phyloP scores from a whole-genome alignment of 805 yeast genomes.

The Wickerhamiella qilinensis region DNA sequence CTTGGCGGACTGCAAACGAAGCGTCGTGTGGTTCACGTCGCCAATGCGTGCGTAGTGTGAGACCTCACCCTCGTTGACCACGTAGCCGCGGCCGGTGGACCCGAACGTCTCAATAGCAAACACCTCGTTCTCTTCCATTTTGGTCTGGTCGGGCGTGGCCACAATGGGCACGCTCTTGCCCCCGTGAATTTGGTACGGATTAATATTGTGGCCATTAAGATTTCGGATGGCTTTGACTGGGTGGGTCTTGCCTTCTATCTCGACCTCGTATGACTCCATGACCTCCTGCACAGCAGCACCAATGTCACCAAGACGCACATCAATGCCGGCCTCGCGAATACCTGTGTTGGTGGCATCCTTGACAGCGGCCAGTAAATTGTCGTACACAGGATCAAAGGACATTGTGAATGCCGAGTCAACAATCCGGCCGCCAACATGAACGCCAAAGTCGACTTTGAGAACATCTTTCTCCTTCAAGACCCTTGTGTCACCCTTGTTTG shows the following conservation, averaged over 20 bases:
- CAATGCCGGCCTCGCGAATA: conserved; percentile 83
- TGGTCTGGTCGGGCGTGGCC: conserved; percentile 80
- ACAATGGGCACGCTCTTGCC: conserved; percentile 96
- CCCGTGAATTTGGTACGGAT: conserved; percentile 71
- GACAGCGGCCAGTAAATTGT: conserved; percentile 67
- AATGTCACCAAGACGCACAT: conserved; percentile 83
- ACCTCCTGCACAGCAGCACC: conserved; percentile 95
- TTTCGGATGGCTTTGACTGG: conserved; percentile 84
- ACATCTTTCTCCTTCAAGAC: conserved; percentile 76
- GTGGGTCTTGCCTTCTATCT: conserved; percentile 66
- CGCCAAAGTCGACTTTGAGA: conserved; percentile 93
- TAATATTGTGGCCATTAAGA: conserved; percentile 87
- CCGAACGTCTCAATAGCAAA: conserved; percentile 98
- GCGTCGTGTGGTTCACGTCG: conserved; percentile 32
- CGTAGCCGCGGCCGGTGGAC: conserved; percentile 88
- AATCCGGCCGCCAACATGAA: conserved; percentile 86
- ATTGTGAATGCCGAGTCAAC: conserved; percentile 92
- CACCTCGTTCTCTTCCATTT: conserved; percentile 98
- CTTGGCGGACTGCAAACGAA: conserved; percentile 52
- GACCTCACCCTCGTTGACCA: conserved; percentile 73
- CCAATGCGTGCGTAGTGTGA: conserved; percentile 72
- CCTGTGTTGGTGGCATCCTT: conserved; percentile 91
- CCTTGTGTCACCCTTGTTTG: conserved; percentile 83
- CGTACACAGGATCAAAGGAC: conserved; percentile 58
- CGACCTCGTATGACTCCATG: conserved; percentile 93